Evolutionary conservation across 73 alveolate species (phyloP).

Genomic region (Tetrahymena malaccensis): DNA sequence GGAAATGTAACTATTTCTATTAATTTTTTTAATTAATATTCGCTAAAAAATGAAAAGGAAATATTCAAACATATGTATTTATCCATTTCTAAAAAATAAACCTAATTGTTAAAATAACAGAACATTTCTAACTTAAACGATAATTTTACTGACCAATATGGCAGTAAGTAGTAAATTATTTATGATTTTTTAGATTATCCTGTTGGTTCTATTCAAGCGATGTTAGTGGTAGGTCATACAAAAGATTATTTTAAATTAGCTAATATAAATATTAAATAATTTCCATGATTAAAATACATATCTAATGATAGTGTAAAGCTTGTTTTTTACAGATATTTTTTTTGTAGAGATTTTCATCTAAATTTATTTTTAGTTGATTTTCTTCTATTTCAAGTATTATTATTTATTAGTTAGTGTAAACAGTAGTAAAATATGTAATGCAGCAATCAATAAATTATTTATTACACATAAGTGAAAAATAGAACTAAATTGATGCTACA

Average conservation of each 20-base stretch:
- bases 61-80: no score
- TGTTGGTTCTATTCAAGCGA: no score
- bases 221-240: background rate
- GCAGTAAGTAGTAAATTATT: no score
- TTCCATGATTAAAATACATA: background rate
- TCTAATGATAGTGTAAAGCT: background rate
- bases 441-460: background rate
- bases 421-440: background rate
- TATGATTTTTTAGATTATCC: no score
- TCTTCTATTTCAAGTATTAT: background rate
- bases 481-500: background rate
- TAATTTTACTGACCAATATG: background rate
- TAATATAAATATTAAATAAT: no score
- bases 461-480: background rate
- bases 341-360: background rate
- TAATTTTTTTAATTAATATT: no score
- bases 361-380: no score
- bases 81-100: no score
- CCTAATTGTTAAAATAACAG: background rate
- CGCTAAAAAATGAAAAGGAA: background rate
- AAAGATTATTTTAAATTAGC: background rate
- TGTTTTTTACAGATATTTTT: no score
- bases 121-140: no score
- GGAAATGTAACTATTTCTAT: background rate
- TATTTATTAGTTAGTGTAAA: no score